Base-by-base conservation (phyloP, 1,284 basidiomycete species). In the Cutaneotrichosporon arboriforme region DNA sequence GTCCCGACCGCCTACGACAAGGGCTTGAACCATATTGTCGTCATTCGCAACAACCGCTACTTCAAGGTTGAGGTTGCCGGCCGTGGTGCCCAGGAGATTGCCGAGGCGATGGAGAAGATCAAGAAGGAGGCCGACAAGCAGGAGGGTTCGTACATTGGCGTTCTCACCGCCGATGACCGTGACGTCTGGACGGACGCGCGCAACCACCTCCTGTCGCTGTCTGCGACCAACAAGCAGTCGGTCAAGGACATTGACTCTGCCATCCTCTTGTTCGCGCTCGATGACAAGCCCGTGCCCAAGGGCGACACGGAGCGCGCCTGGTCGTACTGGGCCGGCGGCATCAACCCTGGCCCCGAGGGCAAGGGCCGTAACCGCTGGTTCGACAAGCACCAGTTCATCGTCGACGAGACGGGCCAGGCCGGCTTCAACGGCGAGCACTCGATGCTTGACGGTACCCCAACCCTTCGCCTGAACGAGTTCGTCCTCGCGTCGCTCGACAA, bases 321-420 rank as follows among this genome's bases (percentile, higher is more conserved):
- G 85, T 79, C 77, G 20, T 84, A 86, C 57, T 98, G 94, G 94
- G 86, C 87, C 23, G 94, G 94, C 40, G 84, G 96, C 18, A 57
- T 65, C 21, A 63, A 62, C 42, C 57, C 63, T 23, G 58, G 53
- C 8, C 46, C 60, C 4, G 51, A 64, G 35, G 66, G 67, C 18
- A 70, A 73, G 54, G 92, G 90, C 39, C 81, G 84, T 60, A 97
- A 97, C 76, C 80, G 94, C 56, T 99, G 89, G 81, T 97, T 88
- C 72, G 96, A 98, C 80, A 98, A 98, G 77, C 94, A 98, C 73
- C 88, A 97, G 73, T 69, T 96, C 51, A 84, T 97, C 65, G 88
- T 96, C 35, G 96, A 88, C 67, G 87, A 90, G 60, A 89, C 91
- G 62, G 96, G 91, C 51, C 88, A 91, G 56, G 90, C 90, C 23